A percentile compares a stretch with the other conserved stretches of the same genome.
Evolutionary conservation across 192 early-diverging fungal species (phyloP).

Genomic region (Podochytrium sp.): DNA sequence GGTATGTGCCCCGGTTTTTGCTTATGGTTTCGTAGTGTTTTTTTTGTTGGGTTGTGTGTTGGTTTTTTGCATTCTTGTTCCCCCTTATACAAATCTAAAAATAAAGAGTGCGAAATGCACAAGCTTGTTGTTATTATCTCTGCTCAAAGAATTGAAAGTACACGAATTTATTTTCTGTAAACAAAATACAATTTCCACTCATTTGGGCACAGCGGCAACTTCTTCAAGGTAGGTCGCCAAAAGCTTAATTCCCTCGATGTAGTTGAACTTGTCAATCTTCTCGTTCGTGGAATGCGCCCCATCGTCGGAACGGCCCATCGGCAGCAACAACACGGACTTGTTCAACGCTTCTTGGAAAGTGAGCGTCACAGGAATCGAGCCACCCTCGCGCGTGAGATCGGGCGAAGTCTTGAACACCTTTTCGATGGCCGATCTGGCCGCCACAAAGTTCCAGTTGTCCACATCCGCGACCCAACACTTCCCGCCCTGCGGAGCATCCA

Average conservation of each 20-base stretch:
- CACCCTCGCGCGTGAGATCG: conserved; percentile 96
- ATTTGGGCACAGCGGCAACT: conserved; percentile 56
- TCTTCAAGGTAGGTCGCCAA: conserved; percentile 90
- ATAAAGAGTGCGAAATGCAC: too few species aligned
- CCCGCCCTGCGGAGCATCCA: conserved; percentile 81
- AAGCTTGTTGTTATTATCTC: too few species aligned
- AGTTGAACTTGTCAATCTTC: conserved; percentile 91
- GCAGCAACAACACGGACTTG: conserved; percentile 88
- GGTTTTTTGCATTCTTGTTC: neutral
- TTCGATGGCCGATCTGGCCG: conserved; percentile 89
- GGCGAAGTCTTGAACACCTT: conserved; percentile 90
- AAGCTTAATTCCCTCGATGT: conserved; percentile 94
- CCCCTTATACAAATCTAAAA: neutral
- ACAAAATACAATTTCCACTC: neutral
- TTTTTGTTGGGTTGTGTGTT: neutral
- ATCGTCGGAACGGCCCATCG: conserved; percentile 93
- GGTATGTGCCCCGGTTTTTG: neutral
- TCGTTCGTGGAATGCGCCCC: conserved; percentile 99
- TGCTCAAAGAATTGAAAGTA: too few species aligned
- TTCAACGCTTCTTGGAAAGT: conserved; percentile 95
- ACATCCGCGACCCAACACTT: conserved; percentile 91
- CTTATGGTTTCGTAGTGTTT: neutral
- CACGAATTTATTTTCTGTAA: too few species aligned
- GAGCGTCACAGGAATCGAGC: conserved; percentile 96
- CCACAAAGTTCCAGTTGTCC: conserved; percentile 92